Evolutionary conservation across 202 grass and related monocot species (phyloP), one percentile per base, ranked within the genome.

Genomic region (Bolboschoenoplectus hybrid): DNA sequence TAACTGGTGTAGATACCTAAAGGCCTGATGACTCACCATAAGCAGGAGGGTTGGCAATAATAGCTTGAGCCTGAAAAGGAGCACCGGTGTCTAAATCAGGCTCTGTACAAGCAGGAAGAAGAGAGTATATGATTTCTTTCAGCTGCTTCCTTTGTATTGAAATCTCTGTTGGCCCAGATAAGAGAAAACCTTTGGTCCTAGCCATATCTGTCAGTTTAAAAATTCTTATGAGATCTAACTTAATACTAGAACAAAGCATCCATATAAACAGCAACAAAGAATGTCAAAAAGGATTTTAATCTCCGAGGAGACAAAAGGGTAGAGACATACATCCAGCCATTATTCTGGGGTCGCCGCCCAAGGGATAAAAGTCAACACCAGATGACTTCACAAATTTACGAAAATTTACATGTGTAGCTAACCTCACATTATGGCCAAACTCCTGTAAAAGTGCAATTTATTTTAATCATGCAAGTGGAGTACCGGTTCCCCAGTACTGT

Each of bases 41-140:
- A 84, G 93, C 92, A 91, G 95, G 95, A 91, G 95, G 95, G 89
- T 98, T 98, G 17, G 95, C 92, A 62, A 98, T 98, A 85, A 98
- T 95, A 85, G 95, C 93, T 84, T 95, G 93, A 89, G 95, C 95
- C 87, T 80, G 89, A 85, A 98, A 98, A 82, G 91, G 90, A 88
- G 65, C 82, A 43, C 93, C 91, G 58, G 96, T 89, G 88, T 95
- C 91, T 69, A 98, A 86, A 92, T 98, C 91, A 90, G 96, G 93
- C 86, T 92, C 96, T 66, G 93, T 95, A 85, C 96, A 98, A 70
- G 96, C 93, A 82, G 96, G 93, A 88, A 95, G 90, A 85, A 98
- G 86, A 83, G 96, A 98, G 66, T 92, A 92, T 85, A 95, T 98
- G 58, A 98, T 95, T 89, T 98, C 93, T 88, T 98, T 98, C 40